Conservation (phyloP, 805 yeast species). For the Cyberlindnera misumaiensis region DNA sequence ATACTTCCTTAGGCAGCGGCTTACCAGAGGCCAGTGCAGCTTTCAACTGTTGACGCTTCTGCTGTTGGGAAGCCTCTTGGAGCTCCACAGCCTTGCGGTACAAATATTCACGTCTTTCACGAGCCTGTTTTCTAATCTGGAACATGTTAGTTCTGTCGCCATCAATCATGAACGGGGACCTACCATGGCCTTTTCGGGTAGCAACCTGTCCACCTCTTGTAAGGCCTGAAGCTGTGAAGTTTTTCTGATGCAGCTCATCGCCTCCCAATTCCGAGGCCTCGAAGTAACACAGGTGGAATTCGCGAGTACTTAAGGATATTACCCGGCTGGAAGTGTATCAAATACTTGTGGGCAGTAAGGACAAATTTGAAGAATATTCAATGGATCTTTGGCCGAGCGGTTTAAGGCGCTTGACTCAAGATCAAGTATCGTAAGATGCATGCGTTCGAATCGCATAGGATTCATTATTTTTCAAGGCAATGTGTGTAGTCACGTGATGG, state of each 20-base stretch:
- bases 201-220: background rate
- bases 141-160: background rate
- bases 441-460: slow-evolving; percentile 21
- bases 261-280: background rate
- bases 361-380: background rate
- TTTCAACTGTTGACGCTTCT: slow-evolving; percentile 79
- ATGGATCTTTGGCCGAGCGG: slow-evolving; percentile 22
- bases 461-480: slow-evolving; percentile 12
- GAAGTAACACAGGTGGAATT: background rate
- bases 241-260: background rate
- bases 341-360: too few relatives aligned
- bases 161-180: background rate
- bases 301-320: background rate
- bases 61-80: slow-evolving; percentile 80
- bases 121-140: slow-evolving; percentile 72
- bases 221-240: background rate
- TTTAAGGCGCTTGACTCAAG: slow-evolving; percentile 21
- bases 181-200: background rate
- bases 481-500: too few relatives aligned
- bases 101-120: slow-evolving; percentile 92
- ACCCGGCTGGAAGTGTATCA: too few relatives aligned
- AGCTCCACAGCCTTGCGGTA: slow-evolving; percentile 84
- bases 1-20: slow-evolving; percentile 80
- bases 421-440: slow-evolving; percentile 21
- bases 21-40: slow-evolving; percentile 90